Base-by-base conservation (phyloP, 495 filamentous ascomycete genomes). In the Mytilinidion resinicola region DNA sequence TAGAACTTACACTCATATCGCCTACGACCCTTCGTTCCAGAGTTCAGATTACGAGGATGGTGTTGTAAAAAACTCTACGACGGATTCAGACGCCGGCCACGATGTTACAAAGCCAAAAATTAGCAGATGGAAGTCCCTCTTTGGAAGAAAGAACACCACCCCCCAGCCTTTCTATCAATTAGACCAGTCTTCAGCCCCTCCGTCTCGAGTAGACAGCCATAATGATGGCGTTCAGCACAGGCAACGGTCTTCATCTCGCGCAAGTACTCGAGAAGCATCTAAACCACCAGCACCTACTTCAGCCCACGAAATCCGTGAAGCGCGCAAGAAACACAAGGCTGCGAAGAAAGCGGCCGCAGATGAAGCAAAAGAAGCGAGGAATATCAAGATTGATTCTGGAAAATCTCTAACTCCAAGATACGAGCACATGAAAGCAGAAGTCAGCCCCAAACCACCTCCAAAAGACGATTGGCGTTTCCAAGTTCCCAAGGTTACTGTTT, bases 51-150 rank as follows among this genome's bases (percentile, higher is more conserved):
- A 30, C 6, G 25, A 30, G 6, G 25, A 30, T 6, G 25, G 25
- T 30, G 25, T 30, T 30, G 25, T 2, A 2, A 30, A 30, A 37
- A 43, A 62, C 59, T n/a, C 48, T 55, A 36, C 56, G 43, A 20
- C 50, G 44, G 34, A 59, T 35, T 38, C 50, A 52, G 53, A 65
- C 51, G 62, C 52, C 46, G 59, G 48, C 17, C 66, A 53, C 48
- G 53, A 69, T 44, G 55, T 52, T 10, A 49, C 67, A 15, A 73
- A 74, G 36, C 69, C 70, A 12, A 83, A 79, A 55, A 61, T 75
- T 8, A 78, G 78, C 55, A 80, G 79, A 56, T 85, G 82, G 82
- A 82, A 75, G 69, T 67, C 64, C 0, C 76, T 79, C 51, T 73
- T 85, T 60, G 78, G 78, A 1, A 84, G 76, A 54, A 69, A 68